Evolutionary conservation across 78 protist species (phyloP), one percentile per base, ranked within the genome.

Genomic region (Neovahlkampfia damariscottae): DNA sequence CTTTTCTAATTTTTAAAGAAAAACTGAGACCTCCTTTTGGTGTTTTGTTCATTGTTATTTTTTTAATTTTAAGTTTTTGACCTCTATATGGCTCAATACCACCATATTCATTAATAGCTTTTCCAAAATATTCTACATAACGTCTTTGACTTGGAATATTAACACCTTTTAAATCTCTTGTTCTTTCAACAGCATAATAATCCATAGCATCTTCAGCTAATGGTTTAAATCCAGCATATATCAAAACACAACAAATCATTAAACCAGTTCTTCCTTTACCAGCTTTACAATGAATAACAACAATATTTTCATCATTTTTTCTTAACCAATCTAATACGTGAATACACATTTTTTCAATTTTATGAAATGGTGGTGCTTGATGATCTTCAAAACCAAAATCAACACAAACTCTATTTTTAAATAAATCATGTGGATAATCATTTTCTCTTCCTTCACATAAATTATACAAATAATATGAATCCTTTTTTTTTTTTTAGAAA

Each of bases 241-340:
- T 32, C 8, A 83, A n/a, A 40, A 27, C 77, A 8, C 76, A 34
- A 34, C 70, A 68, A 8, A 89, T 71, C 37, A 81, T 35, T 6
- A 66, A 5, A 1, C 92, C 92, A 0, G 92, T 88, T 9, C 92
- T 74, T 5, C 92, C 92, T 32, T 88, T 88, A n/a, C 92, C 92
- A n/a, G 92, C 92, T 32, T 84, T 84, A 78, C 92, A 88, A 72
- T 88, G 92, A 7, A 88, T 28, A 10, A 70, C 85, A 28, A 75
- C 84, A 19, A 84, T 82, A 59, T 80, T 4, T 5, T 50, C 67
- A 29, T 29, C 9, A 73, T 82, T 62, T 66, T 40, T 35, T 19
- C 9, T 34, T 10, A 77, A 32, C 37, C n/a, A 88, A 9, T 9
- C 10, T 35, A 72, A n/a, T 59, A 80, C 78, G 36, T 41, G 3